Evolutionary conservation across 139 green algal species (phyloP), one percentile per base, ranked within the genome.

Genomic region (Trebouxia sp.): DNA sequence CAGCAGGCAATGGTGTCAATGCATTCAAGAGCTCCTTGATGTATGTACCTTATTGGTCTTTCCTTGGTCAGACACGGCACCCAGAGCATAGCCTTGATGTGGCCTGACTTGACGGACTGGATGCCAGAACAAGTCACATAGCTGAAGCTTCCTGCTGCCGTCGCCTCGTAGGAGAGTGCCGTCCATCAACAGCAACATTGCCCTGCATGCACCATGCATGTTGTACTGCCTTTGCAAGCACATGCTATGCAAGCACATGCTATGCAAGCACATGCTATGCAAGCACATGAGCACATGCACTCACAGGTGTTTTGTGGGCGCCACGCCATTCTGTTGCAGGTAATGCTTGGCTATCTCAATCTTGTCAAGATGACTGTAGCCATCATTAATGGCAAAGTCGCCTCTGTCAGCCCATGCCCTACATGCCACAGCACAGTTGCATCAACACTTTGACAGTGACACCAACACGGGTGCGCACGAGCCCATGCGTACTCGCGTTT

Each of bases 111-210:
- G 56, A n/a, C 39, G 28, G 14, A 41, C 56, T 12, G n/a, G 56
- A 5, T 67, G 26, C 28, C n/a, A 67, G n/a, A 67, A 67, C 56
- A 67, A 41, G 28, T 67, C 56, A 67, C 56, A 67, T 28, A 67
- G 39, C 17, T 67, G 56, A 10, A 67, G 38, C 7, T 28, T n/a
- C 20, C 56, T 8, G n/a, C 28, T 28, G 39, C 39, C 56, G 39
- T 67, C 56, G 38, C 56, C 56, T 37, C 56, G 56, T 28, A 67
- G 38, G 14, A 67, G 28, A 8, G 56, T 67, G 56, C 20, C 56
- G 56, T 67, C 56, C 56, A 67, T 67, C 6, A 67, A 6, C 38
- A 67, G 56, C 56, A 39, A 14, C 56, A 67, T 67, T 39, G 56
- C 56, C 56, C 56, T 67, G 56, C 0, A 7, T 0, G n/a, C n/a